Conservation (phyloP, 129 eudicot species). For the Cynara cardunculus region DNA sequence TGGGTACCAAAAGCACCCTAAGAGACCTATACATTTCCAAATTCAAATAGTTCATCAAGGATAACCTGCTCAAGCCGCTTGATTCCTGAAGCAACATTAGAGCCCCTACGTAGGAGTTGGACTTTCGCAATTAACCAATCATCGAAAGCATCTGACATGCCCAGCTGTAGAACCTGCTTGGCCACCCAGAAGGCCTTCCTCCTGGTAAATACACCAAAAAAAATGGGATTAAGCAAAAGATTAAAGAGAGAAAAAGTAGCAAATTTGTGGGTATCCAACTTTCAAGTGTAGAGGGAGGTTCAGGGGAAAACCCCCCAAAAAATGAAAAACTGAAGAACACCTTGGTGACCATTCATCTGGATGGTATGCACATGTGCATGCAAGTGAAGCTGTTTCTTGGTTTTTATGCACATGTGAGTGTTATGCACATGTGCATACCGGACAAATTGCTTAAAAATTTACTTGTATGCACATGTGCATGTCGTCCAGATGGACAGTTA, state of each 20-base stretch:
- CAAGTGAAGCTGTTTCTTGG: no score
- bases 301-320: no score
- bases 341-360: no score
- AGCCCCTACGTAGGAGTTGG: conserved; percentile 78
- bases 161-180: conserved; percentile 88
- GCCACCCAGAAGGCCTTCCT: conserved; percentile 97
- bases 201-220: conserved; percentile 42
- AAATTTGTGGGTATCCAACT: conserved; percentile 2
- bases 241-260: neutral
- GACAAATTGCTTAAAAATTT: no score
- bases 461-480: no score
- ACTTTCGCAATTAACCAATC: conserved; percentile 97
- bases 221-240: conserved; percentile 3
- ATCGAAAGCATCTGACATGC: conserved; percentile 99
- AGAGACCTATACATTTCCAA: neutral
- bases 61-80: conserved; percentile 79
- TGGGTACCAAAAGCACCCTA: no score
- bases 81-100: conserved; percentile 90
- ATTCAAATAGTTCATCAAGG: conserved; percentile 5
- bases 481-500: no score
- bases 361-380: no score
- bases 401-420: no score
- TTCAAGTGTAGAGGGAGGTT: neutral
- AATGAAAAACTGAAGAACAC: no score
- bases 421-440: no score